Evolutionary conservation across 73 alveolate genomes (phyloP).

Genomic region (Chromera velia): DNA sequence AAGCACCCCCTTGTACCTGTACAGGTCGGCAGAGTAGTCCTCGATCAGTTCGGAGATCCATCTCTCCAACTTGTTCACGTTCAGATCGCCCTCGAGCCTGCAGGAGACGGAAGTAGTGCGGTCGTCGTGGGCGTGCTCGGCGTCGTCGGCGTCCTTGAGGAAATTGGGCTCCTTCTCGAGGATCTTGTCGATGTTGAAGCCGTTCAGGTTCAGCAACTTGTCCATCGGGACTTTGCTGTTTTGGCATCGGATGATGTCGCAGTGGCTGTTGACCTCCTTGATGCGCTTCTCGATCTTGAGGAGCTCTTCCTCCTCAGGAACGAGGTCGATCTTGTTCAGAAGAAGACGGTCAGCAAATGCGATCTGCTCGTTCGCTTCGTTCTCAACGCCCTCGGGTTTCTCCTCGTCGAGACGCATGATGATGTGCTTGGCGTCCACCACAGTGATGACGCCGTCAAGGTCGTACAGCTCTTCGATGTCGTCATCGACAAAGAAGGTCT

Average conservation of each 20-base stretch:
- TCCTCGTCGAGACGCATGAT: slow-evolving; percentile 24
- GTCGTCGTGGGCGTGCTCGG: slow-evolving; percentile 25
- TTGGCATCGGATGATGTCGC: slow-evolving; percentile 19
- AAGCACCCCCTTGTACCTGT: slow-evolving; percentile 39
- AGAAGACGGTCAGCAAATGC: slow-evolving; percentile 43
- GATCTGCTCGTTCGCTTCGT: slow-evolving; percentile 35
- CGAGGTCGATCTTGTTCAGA: slow-evolving; percentile 24
- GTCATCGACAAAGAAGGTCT: slow-evolving; percentile 40
- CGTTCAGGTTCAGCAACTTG: slow-evolving; percentile 12
- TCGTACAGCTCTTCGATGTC: slow-evolving; percentile 10
- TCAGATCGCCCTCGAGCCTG: slow-evolving; percentile 7
- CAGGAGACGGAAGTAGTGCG: not conserved
- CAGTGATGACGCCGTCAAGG: slow-evolving; percentile 36
- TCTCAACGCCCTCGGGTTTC: slow-evolving; percentile 33
- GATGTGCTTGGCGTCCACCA: slow-evolving; percentile 38
- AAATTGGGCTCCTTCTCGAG: not conserved
- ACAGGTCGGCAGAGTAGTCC: slow-evolving; percentile 24
- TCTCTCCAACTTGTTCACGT: slow-evolving; percentile 5
- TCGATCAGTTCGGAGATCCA: slow-evolving; percentile 25
- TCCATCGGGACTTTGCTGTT: slow-evolving; percentile 25
- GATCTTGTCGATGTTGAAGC: slow-evolving; percentile 26
- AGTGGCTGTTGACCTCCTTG: slow-evolving; percentile 15
- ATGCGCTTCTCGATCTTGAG: slow-evolving; percentile 17
- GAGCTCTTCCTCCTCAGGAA: slow-evolving; percentile 6
- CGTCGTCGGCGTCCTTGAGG: not conserved